phyloP scores from a whole-genome alignment of 495 filamentous ascomycete genomes.

The Hyaloscypha variabilis region DNA sequence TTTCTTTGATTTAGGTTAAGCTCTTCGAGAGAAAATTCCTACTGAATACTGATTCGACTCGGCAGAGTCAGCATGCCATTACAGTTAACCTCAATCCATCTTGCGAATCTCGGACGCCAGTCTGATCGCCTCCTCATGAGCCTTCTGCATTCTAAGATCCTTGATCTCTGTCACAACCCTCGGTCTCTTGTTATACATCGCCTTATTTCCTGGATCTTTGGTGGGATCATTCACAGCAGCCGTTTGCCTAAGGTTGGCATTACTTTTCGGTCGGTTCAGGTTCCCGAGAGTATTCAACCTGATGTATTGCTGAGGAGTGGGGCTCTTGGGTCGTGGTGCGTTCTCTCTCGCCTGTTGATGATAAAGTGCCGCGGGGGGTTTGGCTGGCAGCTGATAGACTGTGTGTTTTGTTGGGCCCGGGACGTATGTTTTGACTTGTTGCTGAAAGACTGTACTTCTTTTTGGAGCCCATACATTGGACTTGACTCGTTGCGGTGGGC shows the following conservation, averaged over 20 bases:
- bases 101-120: not conserved
- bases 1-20: no score
- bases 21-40: no score
- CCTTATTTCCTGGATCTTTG: not conserved
- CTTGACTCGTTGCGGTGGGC: no score
- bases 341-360: no score
- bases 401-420: not conserved
- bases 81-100: not conserved
- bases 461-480: no score
- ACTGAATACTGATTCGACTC: no score
- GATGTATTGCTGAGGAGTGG: not conserved
- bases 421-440: not conserved
- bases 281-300: not conserved
- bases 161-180: not conserved
- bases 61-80: no score
- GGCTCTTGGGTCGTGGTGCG: not conserved
- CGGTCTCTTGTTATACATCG: not conserved
- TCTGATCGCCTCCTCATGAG: not conserved
- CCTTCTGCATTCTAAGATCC: not conserved
- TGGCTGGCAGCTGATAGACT: not conserved
- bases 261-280: no score
- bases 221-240: not conserved
- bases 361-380: no score
- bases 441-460: not conserved
- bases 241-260: no score